Base-by-base conservation (phyloP, 2,329 filamentous ascomycete species). In the Aspergillus glaucus region DNA sequence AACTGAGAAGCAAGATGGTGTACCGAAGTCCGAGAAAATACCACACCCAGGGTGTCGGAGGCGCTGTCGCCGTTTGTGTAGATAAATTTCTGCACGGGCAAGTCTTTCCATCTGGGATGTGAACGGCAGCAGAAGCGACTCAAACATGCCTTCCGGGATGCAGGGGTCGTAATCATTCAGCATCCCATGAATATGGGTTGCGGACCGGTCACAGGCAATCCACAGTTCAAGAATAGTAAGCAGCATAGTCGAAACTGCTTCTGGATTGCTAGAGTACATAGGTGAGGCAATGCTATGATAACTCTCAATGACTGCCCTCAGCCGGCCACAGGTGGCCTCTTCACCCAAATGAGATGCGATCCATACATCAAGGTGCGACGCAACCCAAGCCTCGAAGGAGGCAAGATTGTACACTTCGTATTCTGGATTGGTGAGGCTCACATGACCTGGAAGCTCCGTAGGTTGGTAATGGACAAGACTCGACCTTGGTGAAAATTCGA, bases 211-310 rank as follows among this genome's bases (percentile, higher is more conserved):
- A 17, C 75, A 71, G 0, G 75, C 75, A 4, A 78, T 55, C 81
- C 80, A 85, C 0, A 84, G 61, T 48, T 82, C 78, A 6, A 80
- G 52, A 1, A 76, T 54, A 0, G 74, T 77, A 0, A 85, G 66
- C 3, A 79, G 49, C 75, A 82, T 81, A 4, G 73, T 51, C 0
- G 81, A 84, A 1, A 67, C 56, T 1, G 60, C 60, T 47, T 76
- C 70, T 0, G 79, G 74, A 1, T 71, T 66, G 0, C 46, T 53
- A 5, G 49, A 3, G 41, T 81, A 82, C 0, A 40, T 9, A 0
- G 2, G 0, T 0, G 21, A 21, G 0, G 69, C 70, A 7, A 30
- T 3, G 0, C 19, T 2, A 22, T 69, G 59, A 48, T 78, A 78
- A 0, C 30, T 17, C 1, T 60, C 34, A 1, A 55, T 45, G 19